phyloP scores from a whole-genome alignment of 2,329 filamentous ascomycete genomes.

The Sporothrix pseudoabietina region DNA sequence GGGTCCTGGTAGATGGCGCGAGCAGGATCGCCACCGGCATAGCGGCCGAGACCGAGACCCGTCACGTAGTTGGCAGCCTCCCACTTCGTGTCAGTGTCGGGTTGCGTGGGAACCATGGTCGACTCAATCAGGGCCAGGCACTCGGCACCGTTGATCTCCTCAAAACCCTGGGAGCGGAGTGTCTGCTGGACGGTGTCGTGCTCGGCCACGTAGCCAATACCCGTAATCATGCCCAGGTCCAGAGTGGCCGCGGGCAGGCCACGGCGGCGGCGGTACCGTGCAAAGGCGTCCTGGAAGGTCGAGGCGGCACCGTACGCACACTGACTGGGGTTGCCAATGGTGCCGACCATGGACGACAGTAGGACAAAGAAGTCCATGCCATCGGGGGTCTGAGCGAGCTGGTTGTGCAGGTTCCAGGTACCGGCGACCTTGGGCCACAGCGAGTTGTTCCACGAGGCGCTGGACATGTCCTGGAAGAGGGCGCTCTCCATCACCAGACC shows the following conservation, averaged over 20 bases:
- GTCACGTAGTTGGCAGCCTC: slow-evolving; percentile 34
- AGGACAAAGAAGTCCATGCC: slow-evolving; percentile 46
- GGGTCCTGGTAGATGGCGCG: slow-evolving; percentile 33
- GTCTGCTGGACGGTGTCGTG: slow-evolving; percentile 31
- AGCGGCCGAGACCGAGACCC: slow-evolving; percentile 34
- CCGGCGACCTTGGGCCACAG: slow-evolving; percentile 43
- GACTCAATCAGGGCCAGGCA: slow-evolving; percentile 37
- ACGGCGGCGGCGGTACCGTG: slow-evolving; percentile 40
- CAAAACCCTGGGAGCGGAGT: slow-evolving; percentile 34
- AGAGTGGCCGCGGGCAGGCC: slow-evolving; percentile 44
- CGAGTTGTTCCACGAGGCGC: slow-evolving; percentile 32
- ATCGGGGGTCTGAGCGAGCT: slow-evolving; percentile 25
- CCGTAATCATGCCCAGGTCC: slow-evolving; percentile 45
- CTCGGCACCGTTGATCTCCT: slow-evolving; percentile 34
- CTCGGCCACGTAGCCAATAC: slow-evolving; percentile 41
- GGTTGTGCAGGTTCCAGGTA: slow-evolving; percentile 45
- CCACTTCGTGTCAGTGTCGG: not conserved
- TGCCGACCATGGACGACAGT: slow-evolving; percentile 42
- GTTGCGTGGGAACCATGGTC: slow-evolving; percentile 27
- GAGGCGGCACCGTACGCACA: slow-evolving; percentile 49
- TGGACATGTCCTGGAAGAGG: slow-evolving; percentile 34
- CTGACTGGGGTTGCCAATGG: slow-evolving; percentile 45
- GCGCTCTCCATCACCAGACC: slow-evolving; percentile 34
- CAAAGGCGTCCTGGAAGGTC: slow-evolving; percentile 47
- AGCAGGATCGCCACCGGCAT: slow-evolving; percentile 31